Conservation (phyloP, 169 alveolate genomes). For the Amoebophrya sp. region DNA sequence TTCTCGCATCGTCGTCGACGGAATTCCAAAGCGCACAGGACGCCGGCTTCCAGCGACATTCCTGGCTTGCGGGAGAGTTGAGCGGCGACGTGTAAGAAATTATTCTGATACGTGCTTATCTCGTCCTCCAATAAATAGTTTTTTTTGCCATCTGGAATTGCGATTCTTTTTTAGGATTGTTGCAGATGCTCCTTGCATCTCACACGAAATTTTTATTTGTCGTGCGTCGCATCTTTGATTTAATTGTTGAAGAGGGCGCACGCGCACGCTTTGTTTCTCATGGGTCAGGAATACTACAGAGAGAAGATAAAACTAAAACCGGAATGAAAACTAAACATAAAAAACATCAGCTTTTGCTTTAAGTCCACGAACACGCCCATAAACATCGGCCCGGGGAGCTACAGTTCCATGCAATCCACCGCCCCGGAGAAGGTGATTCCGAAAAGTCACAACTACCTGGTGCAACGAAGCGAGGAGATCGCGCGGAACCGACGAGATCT, state of each 20-base stretch:
- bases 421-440: background rate
- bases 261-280: too few species aligned
- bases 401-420: background rate
- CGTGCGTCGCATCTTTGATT: too few species aligned
- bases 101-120: too few species aligned
- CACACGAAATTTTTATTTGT: too few species aligned
- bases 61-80: constrained; percentile 2
- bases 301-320: too few species aligned
- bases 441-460: background rate
- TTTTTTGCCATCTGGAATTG: too few species aligned
- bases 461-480: background rate
- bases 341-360: background rate
- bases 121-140: too few species aligned
- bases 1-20: background rate
- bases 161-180: too few species aligned
- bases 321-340: too few species aligned
- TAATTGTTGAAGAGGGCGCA: too few species aligned
- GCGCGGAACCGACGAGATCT: background rate
- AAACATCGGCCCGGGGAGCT: background rate
- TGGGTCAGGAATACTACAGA: too few species aligned
- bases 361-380: background rate
- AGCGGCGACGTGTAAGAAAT: background rate
- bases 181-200: too few species aligned
- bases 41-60: background rate
- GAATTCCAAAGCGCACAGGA: background rate